Evolutionary conservation across 345 rosid species (phyloP).

Genomic region (Kandelia obovata): DNA sequence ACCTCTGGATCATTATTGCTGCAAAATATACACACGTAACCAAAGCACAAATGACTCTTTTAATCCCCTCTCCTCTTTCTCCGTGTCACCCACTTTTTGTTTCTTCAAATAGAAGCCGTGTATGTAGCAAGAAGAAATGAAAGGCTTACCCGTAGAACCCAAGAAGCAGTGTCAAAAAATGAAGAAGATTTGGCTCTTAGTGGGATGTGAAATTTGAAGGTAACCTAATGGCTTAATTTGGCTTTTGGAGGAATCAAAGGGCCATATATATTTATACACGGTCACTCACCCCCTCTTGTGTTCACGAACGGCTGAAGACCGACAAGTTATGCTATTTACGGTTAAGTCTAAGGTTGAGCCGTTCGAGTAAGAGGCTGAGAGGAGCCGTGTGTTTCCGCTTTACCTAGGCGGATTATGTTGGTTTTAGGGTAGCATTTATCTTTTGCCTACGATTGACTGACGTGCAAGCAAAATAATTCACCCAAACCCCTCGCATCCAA

Average conservation of each 20-base stretch:
- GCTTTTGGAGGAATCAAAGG: background rate
- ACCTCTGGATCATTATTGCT: background rate
- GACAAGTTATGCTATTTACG: background rate
- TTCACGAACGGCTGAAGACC: background rate
- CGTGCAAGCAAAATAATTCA: too few relatives aligned
- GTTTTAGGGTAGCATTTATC: too few relatives aligned
- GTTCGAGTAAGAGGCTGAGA: too few relatives aligned
- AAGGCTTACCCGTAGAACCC: background rate
- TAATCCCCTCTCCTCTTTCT: background rate
- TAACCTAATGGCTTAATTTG: background rate
- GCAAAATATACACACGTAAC: background rate
- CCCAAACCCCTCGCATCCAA: too few relatives aligned
- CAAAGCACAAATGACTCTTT: too few relatives aligned
- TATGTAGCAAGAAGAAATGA: background rate
- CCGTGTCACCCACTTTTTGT: background rate
- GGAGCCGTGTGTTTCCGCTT: too few relatives aligned
- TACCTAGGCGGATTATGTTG: too few relatives aligned
- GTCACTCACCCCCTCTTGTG: background rate
- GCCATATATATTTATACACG: background rate
- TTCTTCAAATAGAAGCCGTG: background rate
- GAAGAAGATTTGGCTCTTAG: background rate
- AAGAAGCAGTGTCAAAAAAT: background rate
- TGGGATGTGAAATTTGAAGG: background rate
- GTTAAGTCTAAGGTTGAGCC: too few relatives aligned
- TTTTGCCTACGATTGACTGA: too few relatives aligned